Percentiles rank a stretch among this genome's conserved stretches.
phyloP scores from a whole-genome alignment of 2,329 filamentous ascomycete species.

The Ophiognomonia clavigignenti-juglandacearum region DNA sequence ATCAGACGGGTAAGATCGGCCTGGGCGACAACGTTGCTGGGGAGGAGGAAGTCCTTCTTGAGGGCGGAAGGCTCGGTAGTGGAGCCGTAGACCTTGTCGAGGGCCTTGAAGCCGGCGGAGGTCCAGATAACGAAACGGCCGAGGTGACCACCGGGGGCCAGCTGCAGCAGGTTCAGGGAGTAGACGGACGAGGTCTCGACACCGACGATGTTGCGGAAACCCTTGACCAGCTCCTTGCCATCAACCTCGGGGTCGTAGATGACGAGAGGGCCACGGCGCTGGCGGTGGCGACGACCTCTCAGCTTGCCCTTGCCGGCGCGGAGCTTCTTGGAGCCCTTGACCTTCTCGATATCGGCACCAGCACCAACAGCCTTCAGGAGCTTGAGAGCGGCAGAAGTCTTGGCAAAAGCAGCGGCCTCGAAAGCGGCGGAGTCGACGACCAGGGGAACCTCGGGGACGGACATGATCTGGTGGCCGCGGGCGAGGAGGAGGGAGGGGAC shows the following conservation, averaged over 20 bases:
- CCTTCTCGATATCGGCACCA: constrained; percentile 87
- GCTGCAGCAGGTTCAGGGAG: constrained; percentile 96
- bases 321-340: constrained; percentile 93
- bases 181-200: constrained; percentile 95
- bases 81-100: constrained; percentile 95
- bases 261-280: constrained; percentile 95
- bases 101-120: constrained; percentile 90
- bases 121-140: constrained; percentile 99
- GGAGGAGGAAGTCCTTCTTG: constrained; percentile 99
- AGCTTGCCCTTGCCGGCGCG: constrained; percentile 99
- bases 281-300: constrained; percentile 90
- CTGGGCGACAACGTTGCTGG: constrained; percentile 87
- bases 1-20: constrained; percentile 95
- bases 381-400: constrained; percentile 81
- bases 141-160: constrained; percentile 97
- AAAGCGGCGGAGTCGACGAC: constrained; percentile 91
- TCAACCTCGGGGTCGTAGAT: constrained; percentile 96
- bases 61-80: constrained; percentile 83
- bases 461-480: constrained; percentile 92
- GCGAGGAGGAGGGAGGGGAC: constrained; percentile 92
- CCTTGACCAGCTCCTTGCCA: constrained; percentile 86
- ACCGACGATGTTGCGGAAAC: constrained; percentile 98
- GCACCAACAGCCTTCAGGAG: constrained; percentile 92
- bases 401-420: constrained; percentile 70
- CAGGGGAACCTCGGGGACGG: constrained; percentile 92